A percentile compares a stretch with the other conserved stretches of the same genome.
phyloP scores from a whole-genome alignment of 2,329 filamentous ascomycete genomes.

The Venturia aucupariae region DNA sequence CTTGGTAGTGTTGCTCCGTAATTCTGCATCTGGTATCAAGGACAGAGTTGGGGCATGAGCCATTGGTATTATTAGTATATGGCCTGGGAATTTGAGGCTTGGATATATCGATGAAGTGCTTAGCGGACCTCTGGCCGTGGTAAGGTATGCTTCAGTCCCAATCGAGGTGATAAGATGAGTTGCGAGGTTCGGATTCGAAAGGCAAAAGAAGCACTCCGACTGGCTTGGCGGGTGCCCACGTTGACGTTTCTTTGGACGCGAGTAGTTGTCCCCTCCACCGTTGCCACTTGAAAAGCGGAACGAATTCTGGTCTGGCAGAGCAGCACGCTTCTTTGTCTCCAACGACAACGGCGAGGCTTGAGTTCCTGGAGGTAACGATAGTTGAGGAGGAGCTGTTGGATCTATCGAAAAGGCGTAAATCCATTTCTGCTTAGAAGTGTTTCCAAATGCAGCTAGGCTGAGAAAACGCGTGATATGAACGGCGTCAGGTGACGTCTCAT shows the following conservation, averaged over 20 bases:
- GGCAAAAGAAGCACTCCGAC: slow-evolving; percentile 86
- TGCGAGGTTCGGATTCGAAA: slow-evolving; percentile 75
- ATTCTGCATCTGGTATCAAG: slow-evolving; percentile 52
- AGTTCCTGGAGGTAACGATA: slow-evolving; percentile 56
- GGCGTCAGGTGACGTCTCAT: slow-evolving; percentile 38
- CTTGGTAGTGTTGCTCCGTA: slow-evolving; percentile 49
- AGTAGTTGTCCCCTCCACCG: slow-evolving; percentile 23
- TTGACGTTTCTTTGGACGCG: slow-evolving; percentile 31
- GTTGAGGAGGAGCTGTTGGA: slow-evolving; percentile 48
- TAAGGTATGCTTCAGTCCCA: slow-evolving; percentile 78
- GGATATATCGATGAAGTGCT: slow-evolving; percentile 62
- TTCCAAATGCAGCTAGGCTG: slow-evolving; percentile 72
- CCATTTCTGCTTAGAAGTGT: slow-evolving; percentile 66
- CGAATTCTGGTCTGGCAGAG: slow-evolving; percentile 22
- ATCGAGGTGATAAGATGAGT: slow-evolving; percentile 87
- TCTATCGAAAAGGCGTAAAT: slow-evolving; percentile 64
- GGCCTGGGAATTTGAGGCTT: slow-evolving; percentile 65
- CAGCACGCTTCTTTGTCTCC: slow-evolving; percentile 50
- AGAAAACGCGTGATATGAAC: slow-evolving; percentile 76
- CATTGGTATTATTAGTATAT: slow-evolving; percentile 86
- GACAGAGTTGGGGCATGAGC: slow-evolving; percentile 69
- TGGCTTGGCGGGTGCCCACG: slow-evolving; percentile 40
- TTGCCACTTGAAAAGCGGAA: slow-evolving; percentile 22
- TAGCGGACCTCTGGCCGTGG: slow-evolving; percentile 84
- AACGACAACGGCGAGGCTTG: slow-evolving; percentile 66